Evolutionary conservation across 1,284 basidiomycete species (phyloP).

Genomic region (Apiotrichum laibachii): DNA sequence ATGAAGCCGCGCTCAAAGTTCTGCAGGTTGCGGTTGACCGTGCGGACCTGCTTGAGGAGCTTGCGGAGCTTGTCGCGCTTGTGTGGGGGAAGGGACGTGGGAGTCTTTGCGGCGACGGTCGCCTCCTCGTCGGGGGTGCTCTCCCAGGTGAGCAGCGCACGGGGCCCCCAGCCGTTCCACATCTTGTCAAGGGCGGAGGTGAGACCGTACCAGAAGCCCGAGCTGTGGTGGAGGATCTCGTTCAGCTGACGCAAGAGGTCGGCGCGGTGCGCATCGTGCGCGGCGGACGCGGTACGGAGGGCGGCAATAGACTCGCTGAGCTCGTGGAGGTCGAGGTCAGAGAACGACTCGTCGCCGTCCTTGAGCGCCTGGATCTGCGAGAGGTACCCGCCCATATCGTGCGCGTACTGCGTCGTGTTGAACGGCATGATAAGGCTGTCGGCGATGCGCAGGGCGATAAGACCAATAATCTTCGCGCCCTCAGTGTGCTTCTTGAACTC

Average conservation of each 20-base stretch:
- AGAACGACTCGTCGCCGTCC: constrained; percentile 19
- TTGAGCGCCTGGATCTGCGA: constrained; percentile 58
- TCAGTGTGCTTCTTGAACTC: constrained; percentile 70
- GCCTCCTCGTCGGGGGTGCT: neutral
- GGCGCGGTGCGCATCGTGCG: constrained; percentile 54
- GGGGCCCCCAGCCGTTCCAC: neutral
- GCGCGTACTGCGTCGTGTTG: constrained; percentile 72
- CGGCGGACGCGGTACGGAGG: constrained; percentile 58
- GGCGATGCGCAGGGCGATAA: constrained; percentile 62
- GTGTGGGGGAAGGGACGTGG: constrained; percentile 4
- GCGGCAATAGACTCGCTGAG: constrained; percentile 57
- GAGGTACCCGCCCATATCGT: constrained; percentile 63
- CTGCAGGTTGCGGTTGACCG: constrained; percentile 68
- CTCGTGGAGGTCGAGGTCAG: constrained; percentile 53
- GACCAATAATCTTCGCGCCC: constrained; percentile 64
- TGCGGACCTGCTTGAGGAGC: constrained; percentile 62
- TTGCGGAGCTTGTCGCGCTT: constrained; percentile 56
- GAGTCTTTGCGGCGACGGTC: neutral
- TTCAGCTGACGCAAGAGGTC: constrained; percentile 48
- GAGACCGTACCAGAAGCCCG: neutral
- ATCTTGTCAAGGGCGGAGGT: constrained; percentile 12
- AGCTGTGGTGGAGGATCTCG: constrained; percentile 33
- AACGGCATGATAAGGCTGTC: constrained; percentile 64
- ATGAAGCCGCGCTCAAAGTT: constrained; percentile 83
- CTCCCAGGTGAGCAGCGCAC: neutral